Base-by-base conservation (phyloP, 75 land plant genomes). In the Isoetes taiwanensis region DNA sequence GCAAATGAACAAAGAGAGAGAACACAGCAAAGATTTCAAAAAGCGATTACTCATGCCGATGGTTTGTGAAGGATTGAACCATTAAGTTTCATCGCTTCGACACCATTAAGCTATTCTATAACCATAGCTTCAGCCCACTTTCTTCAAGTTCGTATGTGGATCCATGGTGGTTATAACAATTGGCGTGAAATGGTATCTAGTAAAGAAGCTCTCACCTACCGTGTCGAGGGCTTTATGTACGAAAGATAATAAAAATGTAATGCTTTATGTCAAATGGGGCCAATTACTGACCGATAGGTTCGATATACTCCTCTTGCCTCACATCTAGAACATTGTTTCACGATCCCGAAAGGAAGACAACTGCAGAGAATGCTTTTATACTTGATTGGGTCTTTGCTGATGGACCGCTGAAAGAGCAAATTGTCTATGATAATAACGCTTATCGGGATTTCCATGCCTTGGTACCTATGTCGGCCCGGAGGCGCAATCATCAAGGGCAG, bases 361-460 rank as follows among this genome's bases (percentile, higher is more conserved):
- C n/a, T n/a, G n/a, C n/a, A n/a, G 73, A 79, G 21, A 52, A 50
- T 48, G 82, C 95, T 5, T 65, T 69, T 63, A 75, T 88, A 1
- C 69, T 88, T 60, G 76, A 88, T 61, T 88, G 95, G 90, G 95
- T 88, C 24, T 75, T 88, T 66, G 85, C 95, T 56, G 85, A 88
- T 76, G 95, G 95, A 19, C 82, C 95, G 32, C 82, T 85, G 3
- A 60, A 60, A 32, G 56, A 30, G 31, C 90, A 89, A 8, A 69
- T 2, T 16, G 42, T 74, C 21, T 88, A 88, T 75, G 94, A 88
- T 50, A 88, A 88, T 65, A 84, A 88, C 56, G 25, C 56, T 21
- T 69, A 39, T 41, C 78, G 74, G 64, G 95, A 88, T 68, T 88
- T 88, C 57, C 95, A 88, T 70, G 82, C 80, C 6, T 33, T 73